These are phyloP conservation scores for Elongisporangium senticosum DNA, from an alignment of 352 stramenopile genomes.

Conservation along the genomic window DNA sequence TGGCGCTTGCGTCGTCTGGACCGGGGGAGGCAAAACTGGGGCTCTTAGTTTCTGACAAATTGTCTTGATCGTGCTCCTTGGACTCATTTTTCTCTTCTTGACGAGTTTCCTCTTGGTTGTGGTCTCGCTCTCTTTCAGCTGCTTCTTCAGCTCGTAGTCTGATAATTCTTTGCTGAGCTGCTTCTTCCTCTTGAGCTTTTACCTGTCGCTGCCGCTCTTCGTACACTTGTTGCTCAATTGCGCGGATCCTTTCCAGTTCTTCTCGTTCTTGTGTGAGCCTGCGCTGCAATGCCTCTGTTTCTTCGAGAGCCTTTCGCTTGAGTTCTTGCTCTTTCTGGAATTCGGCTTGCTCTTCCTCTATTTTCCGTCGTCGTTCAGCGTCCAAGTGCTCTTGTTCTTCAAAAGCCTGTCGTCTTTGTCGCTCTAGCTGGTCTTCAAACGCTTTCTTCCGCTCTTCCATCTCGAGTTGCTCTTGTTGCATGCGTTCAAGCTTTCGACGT, in stretches of 20 bases:
- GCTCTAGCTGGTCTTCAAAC: conserved; percentile 43
- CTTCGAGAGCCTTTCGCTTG: conserved; percentile 29
- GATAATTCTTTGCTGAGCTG: conserved; percentile 9
- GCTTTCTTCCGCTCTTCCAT: conserved; percentile 23
- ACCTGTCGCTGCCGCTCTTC: conserved; percentile 18
- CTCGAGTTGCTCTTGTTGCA: conserved; percentile 34
- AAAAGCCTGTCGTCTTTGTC: conserved; percentile 20
- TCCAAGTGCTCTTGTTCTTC: conserved; percentile 34
- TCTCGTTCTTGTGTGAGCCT: conserved; percentile 12
- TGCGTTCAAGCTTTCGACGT: conserved; percentile 23
- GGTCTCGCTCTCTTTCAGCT: background rate
- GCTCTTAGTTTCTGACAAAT: no score
- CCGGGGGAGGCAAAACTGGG: no score
- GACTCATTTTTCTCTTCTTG: conserved; percentile 3
- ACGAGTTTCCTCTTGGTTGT: conserved; percentile 10
- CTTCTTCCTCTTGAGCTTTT: conserved; percentile 15
- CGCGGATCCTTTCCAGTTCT: background rate
- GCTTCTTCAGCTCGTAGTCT: conserved; percentile 11
- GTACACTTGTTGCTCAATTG: conserved; percentile 9
- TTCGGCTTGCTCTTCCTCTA: conserved; percentile 24
- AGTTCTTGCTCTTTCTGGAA: conserved; percentile 25
- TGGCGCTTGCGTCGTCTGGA: no score
- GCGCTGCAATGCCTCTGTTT: conserved; percentile 22
- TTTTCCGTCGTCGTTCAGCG: conserved; percentile 14
- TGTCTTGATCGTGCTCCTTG: background rate